Base-by-base conservation (phyloP, 2,329 filamentous ascomycete species). In the Microdochium trichocladiopsis region DNA sequence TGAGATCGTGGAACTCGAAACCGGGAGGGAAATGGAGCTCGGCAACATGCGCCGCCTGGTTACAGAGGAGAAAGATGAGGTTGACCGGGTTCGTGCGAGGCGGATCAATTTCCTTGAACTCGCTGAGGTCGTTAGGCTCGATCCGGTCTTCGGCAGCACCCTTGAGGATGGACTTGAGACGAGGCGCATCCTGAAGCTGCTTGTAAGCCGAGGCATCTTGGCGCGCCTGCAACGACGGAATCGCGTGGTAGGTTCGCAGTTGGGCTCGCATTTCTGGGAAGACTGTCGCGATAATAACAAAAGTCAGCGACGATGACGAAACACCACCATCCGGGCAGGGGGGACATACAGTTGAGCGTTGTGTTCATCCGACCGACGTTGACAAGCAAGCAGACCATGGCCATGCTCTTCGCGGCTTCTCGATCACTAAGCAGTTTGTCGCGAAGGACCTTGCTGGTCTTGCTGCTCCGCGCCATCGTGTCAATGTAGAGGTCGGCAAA, bases 221-320 rank as follows among this genome's bases (percentile, higher is more conserved):
- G 59, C 92, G 88, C 47, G 93, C 93, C 72, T 99, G 94, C 6
- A 99, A 78, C 1, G 91, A 96, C 14, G 94, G 94, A 59, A 99
- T 99, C 12, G 94, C 93, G 67, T 99, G 94, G 72, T 99, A 99
- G 33, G 94, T 99, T 67, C 94, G 87, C 28, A 99, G 78, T 66
- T 99, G 94, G 25, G 94, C 94, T 71, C 94, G 88, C 94, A 99
- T 99, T 69, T 99, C 94, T 22, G 94, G 94, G 67, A 99, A 99
- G 77, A 99, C 94, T 50, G 55, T 18, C 45, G 47, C 9, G n/a
- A n/a, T n/a, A 54, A 63, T 52, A 61, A 58, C 51, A 52, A 22
- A 47, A 21, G 50, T 50, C 31, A 52, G 22, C n/a, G n/a, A n/a
- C n/a, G n/a, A n/a, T n/a, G n/a, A n/a, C n/a, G n/a, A n/a, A n/a